Evolutionary conservation across 192 early-diverging fungal genomes (phyloP).

Genomic region (Mortierella hygrophila): DNA sequence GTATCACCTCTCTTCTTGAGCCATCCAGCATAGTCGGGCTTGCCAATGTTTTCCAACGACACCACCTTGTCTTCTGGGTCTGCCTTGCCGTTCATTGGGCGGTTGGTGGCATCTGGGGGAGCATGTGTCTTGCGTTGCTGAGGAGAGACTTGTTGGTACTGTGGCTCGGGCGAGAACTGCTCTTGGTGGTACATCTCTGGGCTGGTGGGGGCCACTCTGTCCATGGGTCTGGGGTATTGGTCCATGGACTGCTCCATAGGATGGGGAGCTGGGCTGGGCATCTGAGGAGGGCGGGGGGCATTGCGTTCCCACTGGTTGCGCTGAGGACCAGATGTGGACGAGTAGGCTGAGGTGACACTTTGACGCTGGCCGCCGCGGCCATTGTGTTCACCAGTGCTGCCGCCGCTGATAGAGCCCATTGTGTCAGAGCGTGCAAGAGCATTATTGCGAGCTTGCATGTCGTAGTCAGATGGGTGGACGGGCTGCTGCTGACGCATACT

Average conservation of each 20-base stretch:
- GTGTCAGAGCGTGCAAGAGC: slow-evolving; percentile 25
- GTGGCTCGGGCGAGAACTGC: slow-evolving; percentile 3
- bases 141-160: background rate
- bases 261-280: slow-evolving; percentile 23
- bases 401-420: slow-evolving; percentile 20
- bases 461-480: slow-evolving; percentile 6
- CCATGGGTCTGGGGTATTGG: slow-evolving; percentile 16
- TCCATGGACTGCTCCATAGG: slow-evolving; percentile 24
- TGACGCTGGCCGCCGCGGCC: slow-evolving; percentile 22
- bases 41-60: slow-evolving; percentile 27
- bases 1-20: slow-evolving; percentile 66
- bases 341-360: slow-evolving; percentile 28
- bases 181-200: slow-evolving; percentile 26
- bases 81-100: slow-evolving; percentile 18
- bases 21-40: slow-evolving; percentile 69
- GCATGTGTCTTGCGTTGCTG: slow-evolving; percentile 9
- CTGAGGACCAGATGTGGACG: slow-evolving; percentile 22
- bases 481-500: slow-evolving; percentile 27
- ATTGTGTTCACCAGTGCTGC: slow-evolving; percentile 14
- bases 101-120: background rate
- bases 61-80: slow-evolving; percentile 27
- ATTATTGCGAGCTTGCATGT: slow-evolving; percentile 21
- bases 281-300: slow-evolving; percentile 24
- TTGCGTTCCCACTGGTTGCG: slow-evolving; percentile 30
- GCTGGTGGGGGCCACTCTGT: slow-evolving; percentile 19